A percentile compares a stretch with the other conserved stretches of the same genome.
phyloP scores from a whole-genome alignment of 2,329 filamentous ascomycete species.

The Diplocarpon rosae region DNA sequence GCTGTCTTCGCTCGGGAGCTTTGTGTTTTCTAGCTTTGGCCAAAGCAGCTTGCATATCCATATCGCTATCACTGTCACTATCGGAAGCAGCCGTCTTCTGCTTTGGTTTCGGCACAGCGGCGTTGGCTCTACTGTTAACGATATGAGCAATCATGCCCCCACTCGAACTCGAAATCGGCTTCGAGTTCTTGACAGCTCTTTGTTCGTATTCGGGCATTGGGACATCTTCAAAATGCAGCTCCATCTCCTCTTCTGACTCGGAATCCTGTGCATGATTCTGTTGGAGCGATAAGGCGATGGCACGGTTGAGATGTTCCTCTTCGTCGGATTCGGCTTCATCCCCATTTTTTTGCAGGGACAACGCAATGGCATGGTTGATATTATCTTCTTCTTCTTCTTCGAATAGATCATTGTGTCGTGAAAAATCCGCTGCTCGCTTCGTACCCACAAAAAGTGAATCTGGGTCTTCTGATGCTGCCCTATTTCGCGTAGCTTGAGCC shows the following conservation, averaged over 20 bases:
- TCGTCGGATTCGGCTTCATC: conserved; percentile 37
- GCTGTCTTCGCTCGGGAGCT: conserved; percentile 30
- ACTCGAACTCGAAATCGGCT: conserved; percentile 39
- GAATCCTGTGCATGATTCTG: conserved; percentile 39
- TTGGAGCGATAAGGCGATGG: conserved; percentile 76
- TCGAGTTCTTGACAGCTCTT: conserved; percentile 38
- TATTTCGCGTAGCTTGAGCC: not conserved
- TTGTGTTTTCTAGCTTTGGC: conserved; percentile 57
- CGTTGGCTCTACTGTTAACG: conserved; percentile 62
- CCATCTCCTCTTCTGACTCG: conserved; percentile 23
- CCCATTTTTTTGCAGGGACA: conserved; percentile 55
- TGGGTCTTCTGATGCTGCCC: conserved; percentile 13
- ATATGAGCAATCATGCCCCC: conserved; percentile 59
- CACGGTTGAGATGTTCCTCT: conserved; percentile 66
- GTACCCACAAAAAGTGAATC: conserved; percentile 25
- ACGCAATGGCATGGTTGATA: conserved; percentile 65
- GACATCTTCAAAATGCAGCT: conserved; percentile 39
- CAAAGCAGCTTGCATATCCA: conserved; percentile 69
- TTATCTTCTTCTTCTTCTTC: conserved; percentile 51
- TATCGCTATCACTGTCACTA: conserved; percentile 58
- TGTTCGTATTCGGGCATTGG: conserved; percentile 45
- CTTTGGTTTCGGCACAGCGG: conserved; percentile 38
- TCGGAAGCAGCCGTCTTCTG: conserved; percentile 24
- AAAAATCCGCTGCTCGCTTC: conserved; percentile 6
- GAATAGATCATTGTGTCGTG: conserved; percentile 7